Base-by-base conservation (phyloP, 2,329 filamentous ascomycete genomes). In the Aspergillus arachidicola region DNA sequence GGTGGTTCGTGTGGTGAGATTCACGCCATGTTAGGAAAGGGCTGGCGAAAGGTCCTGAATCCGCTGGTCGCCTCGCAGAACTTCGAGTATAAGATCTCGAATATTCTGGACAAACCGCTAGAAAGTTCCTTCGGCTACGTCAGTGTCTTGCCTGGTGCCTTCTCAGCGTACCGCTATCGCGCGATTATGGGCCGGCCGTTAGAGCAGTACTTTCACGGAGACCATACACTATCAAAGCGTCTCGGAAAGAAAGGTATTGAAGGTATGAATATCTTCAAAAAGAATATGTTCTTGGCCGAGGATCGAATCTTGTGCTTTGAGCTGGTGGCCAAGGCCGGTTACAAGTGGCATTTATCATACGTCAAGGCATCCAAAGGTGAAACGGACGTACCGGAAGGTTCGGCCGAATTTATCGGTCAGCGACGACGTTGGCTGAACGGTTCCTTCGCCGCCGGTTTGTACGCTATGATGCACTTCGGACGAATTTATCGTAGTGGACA, bases 221-320 rank as follows among this genome's bases (percentile, higher is more conserved):
- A 99, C 76, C 95, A 98, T 81, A 98, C 95, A 1, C 86, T 98
- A 43, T 96, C 95, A 63, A 95, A 95, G 82, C 89, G 94, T 71
- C 88, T 97, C 61, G 94, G 94, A 72, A 96, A 97, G 84, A 99
- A 99, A 87, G 95, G 95, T 87, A 98, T 99, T 71, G 95, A 99
- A 77, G 95, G 94, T 73, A 98, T 98, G 95, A 98, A 98, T 83
- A 98, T 99, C 79, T 99, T 99, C 91, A 98, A 98, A 85, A 98
- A 98, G 89, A 99, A 99, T 88, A 99, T 99, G 95, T 99, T 98
- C 87, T 94, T 99, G 88, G 95, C 95, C 80, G 95, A 99, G 83
- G 95, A 99, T 89, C 93, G 95, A 88, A 99, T 99, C 84, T 87
- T 99, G 58, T 99, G 95, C 85, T 99, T 98, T 86, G 95, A 99